These are phyloP conservation scores for Penicillium verhagenii DNA, from an alignment of 495 filamentous ascomycete genomes.

Conservation along the genomic window DNA sequence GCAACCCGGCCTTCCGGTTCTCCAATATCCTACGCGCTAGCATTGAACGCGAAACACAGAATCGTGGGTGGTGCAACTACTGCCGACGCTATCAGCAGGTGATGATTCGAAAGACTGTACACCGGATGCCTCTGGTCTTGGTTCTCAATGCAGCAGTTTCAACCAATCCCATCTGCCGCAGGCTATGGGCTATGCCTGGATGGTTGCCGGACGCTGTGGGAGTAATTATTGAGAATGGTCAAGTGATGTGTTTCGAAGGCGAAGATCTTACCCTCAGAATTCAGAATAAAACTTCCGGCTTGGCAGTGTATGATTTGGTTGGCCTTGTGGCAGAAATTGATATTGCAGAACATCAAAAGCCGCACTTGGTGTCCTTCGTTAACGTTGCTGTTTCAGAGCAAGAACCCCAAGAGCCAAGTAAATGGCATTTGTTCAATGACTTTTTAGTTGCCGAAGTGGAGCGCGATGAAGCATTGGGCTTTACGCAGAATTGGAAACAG, in stretches of 20 bases:
- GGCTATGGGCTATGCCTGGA: constrained; percentile 79
- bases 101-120: constrained; percentile 73
- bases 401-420: constrained; percentile 50
- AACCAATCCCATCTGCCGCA: constrained; percentile 64
- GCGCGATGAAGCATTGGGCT: constrained; percentile 78
- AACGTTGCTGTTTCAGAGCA: constrained; percentile 76
- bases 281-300: constrained; percentile 61
- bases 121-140: constrained; percentile 75
- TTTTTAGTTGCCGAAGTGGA: constrained; percentile 84
- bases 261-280: constrained; percentile 62
- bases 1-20: constrained; percentile 61
- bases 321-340: constrained; percentile 88
- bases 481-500: constrained; percentile 86
- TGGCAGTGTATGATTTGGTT: constrained; percentile 87
- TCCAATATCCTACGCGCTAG: constrained; percentile 82
- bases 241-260: constrained; percentile 88
- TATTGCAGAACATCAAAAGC: constrained; percentile 74
- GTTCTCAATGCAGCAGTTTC: constrained; percentile 75
- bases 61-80: constrained; percentile 84
- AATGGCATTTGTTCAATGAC: constrained; percentile 97
- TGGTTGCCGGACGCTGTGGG: constrained; percentile 95
- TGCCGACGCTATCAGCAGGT: constrained; percentile 86
- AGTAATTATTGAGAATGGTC: constrained; percentile 73
- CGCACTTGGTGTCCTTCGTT: constrained; percentile 87
- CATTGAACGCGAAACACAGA: constrained; percentile 78